Conservation (phyloP, 352 stramenopile species). For the Pythium rhizo-oryzae region DNA sequence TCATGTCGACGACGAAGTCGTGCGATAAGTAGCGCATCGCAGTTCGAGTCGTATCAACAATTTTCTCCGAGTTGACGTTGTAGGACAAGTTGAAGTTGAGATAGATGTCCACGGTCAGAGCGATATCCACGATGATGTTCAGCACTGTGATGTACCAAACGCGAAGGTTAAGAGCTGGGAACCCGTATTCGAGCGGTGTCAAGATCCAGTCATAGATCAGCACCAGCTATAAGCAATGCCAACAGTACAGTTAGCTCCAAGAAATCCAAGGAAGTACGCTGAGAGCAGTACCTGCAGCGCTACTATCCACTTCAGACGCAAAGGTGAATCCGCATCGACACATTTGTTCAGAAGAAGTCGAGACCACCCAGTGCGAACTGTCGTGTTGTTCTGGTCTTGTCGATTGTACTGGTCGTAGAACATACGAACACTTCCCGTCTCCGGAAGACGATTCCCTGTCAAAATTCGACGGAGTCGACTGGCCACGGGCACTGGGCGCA, state of each 20-base stretch:
- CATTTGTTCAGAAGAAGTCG: conserved; percentile 13
- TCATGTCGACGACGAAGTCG: conserved; percentile 46
- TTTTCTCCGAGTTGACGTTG: conserved; percentile 53
- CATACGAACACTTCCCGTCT: background rate
- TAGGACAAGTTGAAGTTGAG: conserved; percentile 67
- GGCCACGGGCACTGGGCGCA: no score
- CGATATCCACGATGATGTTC: conserved; percentile 38
- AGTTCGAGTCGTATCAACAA: conserved; percentile 44
- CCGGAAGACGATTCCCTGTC: conserved; percentile 4
- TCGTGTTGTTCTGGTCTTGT: background rate
- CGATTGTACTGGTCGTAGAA: conserved; percentile 29
- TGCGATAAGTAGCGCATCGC: conserved; percentile 41
- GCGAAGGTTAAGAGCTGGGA: conserved; percentile 41
- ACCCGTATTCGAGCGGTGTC: conserved; percentile 55
- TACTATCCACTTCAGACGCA: background rate
- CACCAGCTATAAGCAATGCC: no score
- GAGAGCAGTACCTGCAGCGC: conserved; percentile 29
- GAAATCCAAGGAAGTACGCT: no score
- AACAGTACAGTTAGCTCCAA: no score
- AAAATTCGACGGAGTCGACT: conserved; percentile 15
- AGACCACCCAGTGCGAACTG: background rate
- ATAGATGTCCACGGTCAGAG: conserved; percentile 47
- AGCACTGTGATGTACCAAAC: conserved; percentile 35
- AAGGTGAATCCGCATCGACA: conserved; percentile 5
- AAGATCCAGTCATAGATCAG: conserved; percentile 54